A percentile compares a stretch with the other conserved stretches of the same genome.
phyloP scores from a whole-genome alignment of 2,329 filamentous ascomycete genomes.

The Fonsecaea nubica region DNA sequence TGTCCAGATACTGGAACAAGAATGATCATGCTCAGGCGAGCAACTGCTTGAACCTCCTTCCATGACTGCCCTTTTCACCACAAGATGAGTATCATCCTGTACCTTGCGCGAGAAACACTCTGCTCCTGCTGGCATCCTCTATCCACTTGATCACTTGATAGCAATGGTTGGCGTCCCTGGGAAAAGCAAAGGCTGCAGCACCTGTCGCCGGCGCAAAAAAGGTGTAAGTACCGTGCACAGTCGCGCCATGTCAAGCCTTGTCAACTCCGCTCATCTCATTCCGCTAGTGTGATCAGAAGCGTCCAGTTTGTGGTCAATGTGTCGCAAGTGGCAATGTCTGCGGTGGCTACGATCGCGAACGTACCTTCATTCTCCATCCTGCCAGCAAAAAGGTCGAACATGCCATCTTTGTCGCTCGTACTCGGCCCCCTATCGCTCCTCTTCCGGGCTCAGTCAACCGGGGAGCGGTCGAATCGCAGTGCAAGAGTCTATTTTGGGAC shows the following conservation, averaged over 20 bases:
- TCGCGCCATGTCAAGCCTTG: background rate
- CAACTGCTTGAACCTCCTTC: background rate
- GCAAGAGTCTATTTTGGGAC: slow-evolving; percentile 37
- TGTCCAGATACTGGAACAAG: background rate
- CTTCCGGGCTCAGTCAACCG: slow-evolving; percentile 35
- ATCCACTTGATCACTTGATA: background rate
- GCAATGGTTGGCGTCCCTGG: slow-evolving; percentile 67
- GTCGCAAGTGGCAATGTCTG: slow-evolving; percentile 63
- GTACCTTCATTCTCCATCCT: slow-evolving; percentile 62
- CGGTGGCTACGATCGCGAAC: slow-evolving; percentile 67
- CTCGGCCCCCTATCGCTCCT: slow-evolving; percentile 23
- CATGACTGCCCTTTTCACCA: background rate
- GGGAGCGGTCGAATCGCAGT: slow-evolving; percentile 33
- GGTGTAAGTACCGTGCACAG: slow-evolving; percentile 54
- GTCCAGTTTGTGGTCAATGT: slow-evolving; percentile 67
- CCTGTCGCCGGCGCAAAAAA: slow-evolving; percentile 64
- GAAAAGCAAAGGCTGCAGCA: slow-evolving; percentile 70
- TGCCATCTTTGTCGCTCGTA: slow-evolving; percentile 33
- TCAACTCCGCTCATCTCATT: slow-evolving; percentile 13
- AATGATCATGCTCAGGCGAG: background rate
- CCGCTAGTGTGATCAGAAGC: slow-evolving; percentile 66
- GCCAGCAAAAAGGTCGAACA: slow-evolving; percentile 35
- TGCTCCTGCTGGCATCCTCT: slow-evolving; percentile 22
- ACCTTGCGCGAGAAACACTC: slow-evolving; percentile 1
- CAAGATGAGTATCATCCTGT: slow-evolving; percentile 23